Percentiles rank a stretch among this genome's conserved stretches.
phyloP scores from a whole-genome alignment of 306 rosid species.

The Lathyrus sativus region DNA sequence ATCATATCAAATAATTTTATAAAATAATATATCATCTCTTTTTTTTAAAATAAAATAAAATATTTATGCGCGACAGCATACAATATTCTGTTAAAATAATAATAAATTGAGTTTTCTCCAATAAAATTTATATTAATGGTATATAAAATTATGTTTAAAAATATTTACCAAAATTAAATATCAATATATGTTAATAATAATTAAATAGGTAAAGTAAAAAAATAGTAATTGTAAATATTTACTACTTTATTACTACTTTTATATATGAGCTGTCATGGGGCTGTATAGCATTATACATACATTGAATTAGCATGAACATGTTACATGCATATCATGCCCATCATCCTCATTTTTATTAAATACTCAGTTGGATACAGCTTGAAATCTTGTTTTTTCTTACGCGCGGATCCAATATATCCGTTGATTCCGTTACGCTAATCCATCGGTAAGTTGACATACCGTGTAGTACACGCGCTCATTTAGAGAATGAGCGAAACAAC shows the following conservation, averaged over 20 bases:
- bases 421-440: neutral
- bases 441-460: neutral
- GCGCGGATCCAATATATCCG: neutral
- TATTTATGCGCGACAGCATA: too few relatives aligned
- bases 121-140: too few relatives aligned
- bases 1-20: too few relatives aligned
- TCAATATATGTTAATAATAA: neutral
- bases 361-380: neutral
- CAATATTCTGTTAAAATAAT: too few relatives aligned
- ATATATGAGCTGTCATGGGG: slow-evolving; percentile 24
- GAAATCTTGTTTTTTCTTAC: neutral
- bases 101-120: too few relatives aligned
- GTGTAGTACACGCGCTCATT: neutral
- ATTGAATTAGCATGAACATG: slow-evolving; percentile 9
- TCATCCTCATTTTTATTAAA: neutral
- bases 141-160: neutral
- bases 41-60: too few relatives aligned
- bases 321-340: slow-evolving; percentile 6
- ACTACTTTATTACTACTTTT: neutral
- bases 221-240: neutral
- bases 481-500: too few relatives aligned
- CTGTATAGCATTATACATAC: slow-evolving; percentile 19
- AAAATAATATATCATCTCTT: too few relatives aligned
- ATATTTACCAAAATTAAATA: neutral
- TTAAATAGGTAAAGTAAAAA: too few relatives aligned